Evolutionary conservation across 192 early-diverging fungal species (phyloP), one percentile per base, ranked within the genome.

Genomic region (Chytriomyces confervae): DNA sequence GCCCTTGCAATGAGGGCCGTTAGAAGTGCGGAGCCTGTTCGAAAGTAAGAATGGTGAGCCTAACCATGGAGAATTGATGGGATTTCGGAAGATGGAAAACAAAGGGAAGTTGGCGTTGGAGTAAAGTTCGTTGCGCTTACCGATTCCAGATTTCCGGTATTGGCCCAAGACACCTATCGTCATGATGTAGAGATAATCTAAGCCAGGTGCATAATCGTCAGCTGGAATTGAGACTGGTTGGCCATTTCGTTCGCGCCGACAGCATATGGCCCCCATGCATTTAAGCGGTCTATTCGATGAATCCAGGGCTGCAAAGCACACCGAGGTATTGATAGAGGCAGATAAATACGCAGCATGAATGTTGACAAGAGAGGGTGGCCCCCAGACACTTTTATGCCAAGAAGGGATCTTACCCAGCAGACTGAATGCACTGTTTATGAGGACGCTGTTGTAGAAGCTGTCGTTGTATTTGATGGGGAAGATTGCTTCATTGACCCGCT

Each of bases 91-190:
- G 53, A 57, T 20, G 20, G 3, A 23, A 24, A 49, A 36, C 36
- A 36, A 36, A 36, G 36, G 36, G 36, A 36, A 36, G 4, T 36
- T 4, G 2, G 36, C 4, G 36, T 3, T 36, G 36, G 36, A 36
- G 36, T 36, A 36, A 36, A 36, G 36, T 36, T 36, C 36, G 36
- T 4, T 36, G 36, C 36, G 36, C 36, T 76, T 89, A 86, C 94
- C 95, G 53, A 97, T 81, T 0, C 93, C 92, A 36, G 93, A 85
- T n/a, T 91, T 82, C 29, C 96, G 84, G 75, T 93, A 97, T 11
- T 93, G 93, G 10, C 89, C 89, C 43, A 98, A 84, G 48, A 98
- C 95, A 46, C 95, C 95, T 63, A 98, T 84, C 1, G 96, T 98
- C 94, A 95, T 94, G 76, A 98, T 95, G 78, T 97, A 97, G 43